Conservation (phyloP, 257 asterid species). For the Rubia yunnanensis region DNA sequence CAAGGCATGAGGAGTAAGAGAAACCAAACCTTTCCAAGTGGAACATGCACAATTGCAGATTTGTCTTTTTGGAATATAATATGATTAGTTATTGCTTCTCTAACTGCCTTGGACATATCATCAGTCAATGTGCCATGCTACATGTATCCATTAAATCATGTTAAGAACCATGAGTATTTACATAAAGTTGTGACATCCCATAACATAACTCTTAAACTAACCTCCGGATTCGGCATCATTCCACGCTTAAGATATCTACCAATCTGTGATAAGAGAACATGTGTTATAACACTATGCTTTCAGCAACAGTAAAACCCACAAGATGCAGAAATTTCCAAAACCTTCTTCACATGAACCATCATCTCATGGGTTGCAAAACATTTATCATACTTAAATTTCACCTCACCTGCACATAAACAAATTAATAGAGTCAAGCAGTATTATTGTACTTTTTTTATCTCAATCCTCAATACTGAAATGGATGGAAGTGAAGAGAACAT, state of each 20-base stretch:
- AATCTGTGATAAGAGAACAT: conserved; percentile 39
- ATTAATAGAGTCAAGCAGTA: neutral
- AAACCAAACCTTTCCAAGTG: conserved; percentile 79
- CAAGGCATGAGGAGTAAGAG: neutral
- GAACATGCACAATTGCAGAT: conserved; percentile 94
- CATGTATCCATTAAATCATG: conserved; percentile 14
- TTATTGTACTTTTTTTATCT: neutral
- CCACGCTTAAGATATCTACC: conserved; percentile 57
- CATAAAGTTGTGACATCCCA: conserved; percentile 1
- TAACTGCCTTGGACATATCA: conserved; percentile 61
- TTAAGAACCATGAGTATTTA: neutral
- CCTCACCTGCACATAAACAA: conserved; percentile 47
- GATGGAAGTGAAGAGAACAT: neutral
- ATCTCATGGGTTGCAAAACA: conserved; percentile 76
- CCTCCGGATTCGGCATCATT: conserved; percentile 79
- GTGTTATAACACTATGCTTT: conserved; percentile 14
- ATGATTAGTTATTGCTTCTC: conserved; percentile 60
- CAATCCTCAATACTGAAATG: neutral
- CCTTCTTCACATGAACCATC: conserved; percentile 88
- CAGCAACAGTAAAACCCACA: conserved; percentile 6
- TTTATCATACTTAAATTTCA: conserved; percentile 74
- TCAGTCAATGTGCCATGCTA: conserved; percentile 90
- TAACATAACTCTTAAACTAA: conserved; percentile 20
- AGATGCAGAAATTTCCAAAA: conserved; percentile 14
- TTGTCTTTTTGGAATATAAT: conserved; percentile 83